Percentiles rank a stretch among this genome's conserved stretches.
These are phyloP conservation scores for Berberis vulgaris DNA, from an alignment of 164 flowering plant genomes.

Conservation along the genomic window DNA sequence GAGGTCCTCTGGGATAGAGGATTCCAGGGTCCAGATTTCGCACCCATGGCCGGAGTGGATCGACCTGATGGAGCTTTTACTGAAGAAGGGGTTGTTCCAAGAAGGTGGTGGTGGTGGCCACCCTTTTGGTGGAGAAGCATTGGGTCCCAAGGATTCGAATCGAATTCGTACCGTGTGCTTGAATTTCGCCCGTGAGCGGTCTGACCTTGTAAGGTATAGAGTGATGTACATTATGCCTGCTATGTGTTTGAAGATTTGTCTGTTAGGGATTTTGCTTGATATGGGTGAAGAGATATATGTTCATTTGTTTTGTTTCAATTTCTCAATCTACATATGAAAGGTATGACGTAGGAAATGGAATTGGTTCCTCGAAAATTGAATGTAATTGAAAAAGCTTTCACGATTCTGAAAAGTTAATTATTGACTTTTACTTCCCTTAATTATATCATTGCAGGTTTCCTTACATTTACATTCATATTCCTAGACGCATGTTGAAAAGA, in stretches of 20 bases:
- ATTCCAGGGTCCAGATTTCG: conserved; percentile 22
- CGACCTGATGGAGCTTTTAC: conserved; percentile 46
- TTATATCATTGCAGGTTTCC: too few relatives aligned
- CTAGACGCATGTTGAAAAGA: too few relatives aligned
- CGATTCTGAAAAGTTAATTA: too few relatives aligned
- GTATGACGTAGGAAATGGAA: too few relatives aligned
- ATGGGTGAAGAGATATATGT: background rate
- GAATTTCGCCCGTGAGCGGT: conserved; percentile 56
- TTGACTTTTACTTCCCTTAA: too few relatives aligned
- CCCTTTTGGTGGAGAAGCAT: conserved; percentile 27
- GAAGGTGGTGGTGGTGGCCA: conserved; percentile 14
- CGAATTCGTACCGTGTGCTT: conserved; percentile 66
- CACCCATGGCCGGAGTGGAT: conserved; percentile 85
- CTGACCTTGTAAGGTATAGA: conserved; percentile 50
- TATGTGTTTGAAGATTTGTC: conserved; percentile 4
- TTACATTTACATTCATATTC: too few relatives aligned
- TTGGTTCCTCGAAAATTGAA: too few relatives aligned
- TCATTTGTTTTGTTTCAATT: background rate
- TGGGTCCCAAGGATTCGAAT: conserved; percentile 46
- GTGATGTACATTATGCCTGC: background rate
- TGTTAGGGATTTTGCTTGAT: background rate
- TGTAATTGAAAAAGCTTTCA: too few relatives aligned
- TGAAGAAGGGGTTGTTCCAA: conserved; percentile 42
- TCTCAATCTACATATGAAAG: background rate
- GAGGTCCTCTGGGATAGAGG: background rate